These are phyloP conservation scores for Ascocoryne sarcoides DNA, from an alignment of 2,329 filamentous ascomycete species.

Conservation along the genomic window DNA sequence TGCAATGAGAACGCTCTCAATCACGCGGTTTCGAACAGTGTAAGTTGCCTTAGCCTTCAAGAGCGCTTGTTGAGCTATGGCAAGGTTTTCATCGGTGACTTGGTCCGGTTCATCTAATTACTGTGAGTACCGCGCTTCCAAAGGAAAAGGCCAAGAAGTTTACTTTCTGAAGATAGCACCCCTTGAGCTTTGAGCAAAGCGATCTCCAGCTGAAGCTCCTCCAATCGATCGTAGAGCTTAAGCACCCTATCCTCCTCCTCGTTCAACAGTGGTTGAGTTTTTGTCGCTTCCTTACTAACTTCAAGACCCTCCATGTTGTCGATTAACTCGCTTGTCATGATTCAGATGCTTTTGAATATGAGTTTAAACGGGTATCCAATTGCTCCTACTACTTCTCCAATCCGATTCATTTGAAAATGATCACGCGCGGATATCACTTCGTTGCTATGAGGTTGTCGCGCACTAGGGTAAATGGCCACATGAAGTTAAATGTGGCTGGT, in stretches of 20 bases:
- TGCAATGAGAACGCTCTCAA: slow-evolving; percentile 59
- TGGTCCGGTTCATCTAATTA: slow-evolving; percentile 18
- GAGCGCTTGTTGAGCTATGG: slow-evolving; percentile 51
- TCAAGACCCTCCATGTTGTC: slow-evolving; percentile 24
- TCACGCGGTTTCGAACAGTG: slow-evolving; percentile 58
- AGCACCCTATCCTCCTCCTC: slow-evolving; percentile 58
- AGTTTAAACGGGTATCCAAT: too few relatives aligned
- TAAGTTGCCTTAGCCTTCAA: slow-evolving; percentile 64
- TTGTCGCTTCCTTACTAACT: slow-evolving; percentile 5
- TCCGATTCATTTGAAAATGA: too few relatives aligned
- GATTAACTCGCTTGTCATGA: slow-evolving; percentile 3
- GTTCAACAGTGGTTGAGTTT: slow-evolving; percentile 45
- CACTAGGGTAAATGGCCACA: too few relatives aligned
- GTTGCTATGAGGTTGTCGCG: too few relatives aligned
- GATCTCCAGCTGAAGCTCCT: slow-evolving; percentile 63
- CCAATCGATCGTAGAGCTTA: slow-evolving; percentile 61
- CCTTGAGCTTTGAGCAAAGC: slow-evolving; percentile 48
- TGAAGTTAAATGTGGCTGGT: slow-evolving; percentile 4
- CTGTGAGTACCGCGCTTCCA: slow-evolving; percentile 8
- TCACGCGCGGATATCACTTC: too few relatives aligned
- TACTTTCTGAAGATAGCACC: slow-evolving; percentile 21
- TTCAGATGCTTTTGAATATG: too few relatives aligned
- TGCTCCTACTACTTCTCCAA: too few relatives aligned
- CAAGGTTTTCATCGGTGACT: slow-evolving; percentile 42
- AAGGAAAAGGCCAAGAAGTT: neutral